phyloP scores from a whole-genome alignment of 2,329 filamentous ascomycete species.

The Sclerotinia subarctica region DNA sequence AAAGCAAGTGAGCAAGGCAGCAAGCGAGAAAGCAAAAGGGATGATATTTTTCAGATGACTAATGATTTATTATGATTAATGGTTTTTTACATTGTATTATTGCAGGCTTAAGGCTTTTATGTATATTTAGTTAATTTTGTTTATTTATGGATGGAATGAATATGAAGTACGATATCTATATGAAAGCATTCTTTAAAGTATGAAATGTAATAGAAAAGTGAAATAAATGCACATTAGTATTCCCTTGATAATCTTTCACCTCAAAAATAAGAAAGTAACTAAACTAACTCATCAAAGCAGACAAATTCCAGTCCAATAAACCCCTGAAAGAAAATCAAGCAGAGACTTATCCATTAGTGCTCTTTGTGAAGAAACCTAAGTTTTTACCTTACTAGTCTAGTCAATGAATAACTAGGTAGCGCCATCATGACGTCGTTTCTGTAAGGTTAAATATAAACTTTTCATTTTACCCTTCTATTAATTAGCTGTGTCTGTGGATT shows the following conservation, averaged over 20 bases:
- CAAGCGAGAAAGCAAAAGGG: not conserved
- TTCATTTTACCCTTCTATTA: not conserved
- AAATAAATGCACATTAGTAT: not conserved
- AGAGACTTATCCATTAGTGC: not conserved
- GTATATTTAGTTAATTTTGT: conserved; percentile 3
- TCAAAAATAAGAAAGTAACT: not conserved
- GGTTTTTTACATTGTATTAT: not conserved
- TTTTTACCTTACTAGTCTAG: not conserved
- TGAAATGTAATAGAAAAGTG: not conserved
- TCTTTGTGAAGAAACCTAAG: not conserved
- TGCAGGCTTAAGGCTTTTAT: not conserved
- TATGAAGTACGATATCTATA: not conserved
- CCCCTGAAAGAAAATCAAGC: not conserved
- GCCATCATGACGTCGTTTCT: not conserved
- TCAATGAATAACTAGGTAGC: not conserved
- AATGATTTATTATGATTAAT: conserved; percentile 8
- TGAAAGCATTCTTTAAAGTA: not conserved
- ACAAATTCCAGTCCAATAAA: not conserved
- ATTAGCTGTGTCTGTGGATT: too few species aligned
- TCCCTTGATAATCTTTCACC: too few species aligned
- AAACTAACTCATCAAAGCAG: not conserved
- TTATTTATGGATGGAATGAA: not conserved
- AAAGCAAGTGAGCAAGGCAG: not conserved
- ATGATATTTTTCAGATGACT: not conserved
- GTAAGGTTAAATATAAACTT: not conserved